phyloP scores from a whole-genome alignment of 306 rosid species.

The Castanopsis chinensis region DNA sequence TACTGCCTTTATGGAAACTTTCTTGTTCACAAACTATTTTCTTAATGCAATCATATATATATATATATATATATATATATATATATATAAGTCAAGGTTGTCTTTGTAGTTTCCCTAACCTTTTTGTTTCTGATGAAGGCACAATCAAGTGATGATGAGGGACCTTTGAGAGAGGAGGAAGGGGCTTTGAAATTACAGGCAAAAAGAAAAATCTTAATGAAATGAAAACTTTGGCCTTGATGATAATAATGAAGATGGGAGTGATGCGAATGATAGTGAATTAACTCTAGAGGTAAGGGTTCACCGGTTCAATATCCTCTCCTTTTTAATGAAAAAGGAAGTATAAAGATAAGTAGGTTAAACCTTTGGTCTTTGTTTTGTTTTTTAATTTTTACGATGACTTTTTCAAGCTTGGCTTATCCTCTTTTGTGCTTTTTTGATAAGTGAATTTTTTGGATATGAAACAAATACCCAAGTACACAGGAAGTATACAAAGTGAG shows the following conservation, averaged over 20 bases:
- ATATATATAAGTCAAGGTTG: not conserved
- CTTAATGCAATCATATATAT: not conserved
- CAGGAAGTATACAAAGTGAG: too few relatives aligned
- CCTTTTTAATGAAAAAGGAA: too few relatives aligned
- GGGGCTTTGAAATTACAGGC: not conserved
- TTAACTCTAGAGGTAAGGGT: not conserved
- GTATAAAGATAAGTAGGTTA: too few relatives aligned
- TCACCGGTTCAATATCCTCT: too few relatives aligned
- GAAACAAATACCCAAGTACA: too few relatives aligned
- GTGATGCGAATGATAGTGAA: not conserved
- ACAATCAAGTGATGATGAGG: not conserved
- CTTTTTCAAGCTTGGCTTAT: not conserved
- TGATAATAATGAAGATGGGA: not conserved
- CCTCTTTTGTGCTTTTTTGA: not conserved
- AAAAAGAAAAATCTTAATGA: not conserved
- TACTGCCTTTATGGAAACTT: constrained; percentile 40
- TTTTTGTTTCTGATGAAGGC: not conserved
- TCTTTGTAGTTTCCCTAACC: not conserved
- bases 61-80: not conserved
- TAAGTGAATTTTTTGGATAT: not conserved
- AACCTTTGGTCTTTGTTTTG: too few relatives aligned
- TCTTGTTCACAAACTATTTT: constrained; percentile 4
- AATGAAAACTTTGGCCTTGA: not conserved
- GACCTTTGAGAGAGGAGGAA: too few relatives aligned
- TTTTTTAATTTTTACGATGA: too few relatives aligned